Percentiles rank a stretch among this genome's conserved stretches.
Evolutionary conservation across 106 monocot species (phyloP).

Genomic region (Dioscorea alata): DNA sequence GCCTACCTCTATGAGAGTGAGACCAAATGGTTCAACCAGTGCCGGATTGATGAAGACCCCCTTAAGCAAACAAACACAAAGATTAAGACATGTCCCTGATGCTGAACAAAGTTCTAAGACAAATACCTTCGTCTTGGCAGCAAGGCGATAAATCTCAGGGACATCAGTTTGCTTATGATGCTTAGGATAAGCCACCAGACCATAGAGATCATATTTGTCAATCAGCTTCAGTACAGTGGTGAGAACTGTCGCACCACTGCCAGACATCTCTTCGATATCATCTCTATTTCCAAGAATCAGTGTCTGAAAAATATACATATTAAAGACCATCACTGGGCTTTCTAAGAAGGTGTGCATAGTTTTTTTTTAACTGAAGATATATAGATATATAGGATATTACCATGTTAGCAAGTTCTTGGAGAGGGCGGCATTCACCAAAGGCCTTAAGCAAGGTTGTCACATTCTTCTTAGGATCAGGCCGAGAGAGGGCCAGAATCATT

Average conservation of each 20-base stretch:
- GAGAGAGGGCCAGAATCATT: conserved; percentile 73
- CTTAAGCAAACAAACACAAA: conserved; percentile 14
- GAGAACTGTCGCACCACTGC: conserved; percentile 37
- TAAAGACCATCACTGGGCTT: too few species aligned
- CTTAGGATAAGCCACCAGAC: conserved; percentile 74
- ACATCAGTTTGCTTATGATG: conserved; percentile 73
- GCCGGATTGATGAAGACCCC: conserved; percentile 87
- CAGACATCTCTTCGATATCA: conserved; percentile 67
- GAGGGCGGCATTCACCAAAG: conserved; percentile 53
- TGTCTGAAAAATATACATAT: conserved; percentile 27
- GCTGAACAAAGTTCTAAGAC: too few species aligned
- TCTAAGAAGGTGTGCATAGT: too few species aligned
- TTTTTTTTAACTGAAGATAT: not conserved
- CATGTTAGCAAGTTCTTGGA: conserved; percentile 67
- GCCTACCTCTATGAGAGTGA: conserved; percentile 65
- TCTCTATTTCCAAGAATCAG: conserved; percentile 72
- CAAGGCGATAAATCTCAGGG: conserved; percentile 67
- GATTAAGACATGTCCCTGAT: too few species aligned
- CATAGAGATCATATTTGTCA: conserved; percentile 69
- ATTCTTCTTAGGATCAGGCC: conserved; percentile 84
- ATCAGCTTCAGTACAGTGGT: conserved; percentile 66
- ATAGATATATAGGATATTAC: conserved; percentile 3
- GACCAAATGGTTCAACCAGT: conserved; percentile 78
- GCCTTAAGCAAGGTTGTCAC: conserved; percentile 67
- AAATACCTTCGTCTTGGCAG: conserved; percentile 39